These are phyloP conservation scores for Saksenaea oblongispora DNA, from an alignment of 371 early-diverging fungal genomes.

Conservation along the genomic window DNA sequence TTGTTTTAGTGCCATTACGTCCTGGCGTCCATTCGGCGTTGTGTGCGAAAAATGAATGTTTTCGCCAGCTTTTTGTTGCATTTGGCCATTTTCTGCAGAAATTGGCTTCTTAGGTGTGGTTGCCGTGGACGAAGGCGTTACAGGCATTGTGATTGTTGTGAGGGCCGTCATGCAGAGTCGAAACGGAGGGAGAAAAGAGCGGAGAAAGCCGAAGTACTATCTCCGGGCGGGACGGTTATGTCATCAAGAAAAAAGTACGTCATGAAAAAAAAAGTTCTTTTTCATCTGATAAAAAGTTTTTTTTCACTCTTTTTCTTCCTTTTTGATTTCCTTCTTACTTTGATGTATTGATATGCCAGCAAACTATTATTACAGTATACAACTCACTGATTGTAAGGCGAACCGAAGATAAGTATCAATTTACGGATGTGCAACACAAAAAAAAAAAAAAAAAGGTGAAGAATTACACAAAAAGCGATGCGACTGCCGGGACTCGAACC, in stretches of 20 bases:
- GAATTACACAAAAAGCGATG: background rate
- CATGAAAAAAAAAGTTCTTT: too few relatives aligned
- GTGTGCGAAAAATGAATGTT: conserved; percentile 27
- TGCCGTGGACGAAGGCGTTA: background rate
- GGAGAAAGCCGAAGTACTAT: background rate
- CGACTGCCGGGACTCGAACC: conserved; percentile 7
- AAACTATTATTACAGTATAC: too few relatives aligned
- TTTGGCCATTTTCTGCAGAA: background rate
- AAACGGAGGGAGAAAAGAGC: background rate
- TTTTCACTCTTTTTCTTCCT: too few relatives aligned
- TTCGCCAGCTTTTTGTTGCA: background rate
- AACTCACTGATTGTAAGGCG: too few relatives aligned
- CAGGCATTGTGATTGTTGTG: conserved; percentile 1
- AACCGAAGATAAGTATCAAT: too few relatives aligned
- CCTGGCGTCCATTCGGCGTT: conserved; percentile 59
- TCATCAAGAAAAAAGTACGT: too few relatives aligned
- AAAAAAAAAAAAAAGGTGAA: background rate
- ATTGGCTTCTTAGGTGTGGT: background rate
- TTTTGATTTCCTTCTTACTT: too few relatives aligned
- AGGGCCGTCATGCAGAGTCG: conserved; percentile 3
- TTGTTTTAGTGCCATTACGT: conserved; percentile 74
- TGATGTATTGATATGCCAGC: too few relatives aligned
- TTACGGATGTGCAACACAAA: background rate
- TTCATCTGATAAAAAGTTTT: too few relatives aligned
- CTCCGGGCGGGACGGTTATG: too few relatives aligned